Conservation (phyloP, 2,329 filamentous ascomycete species). For the Mollisiaceae sp. region DNA sequence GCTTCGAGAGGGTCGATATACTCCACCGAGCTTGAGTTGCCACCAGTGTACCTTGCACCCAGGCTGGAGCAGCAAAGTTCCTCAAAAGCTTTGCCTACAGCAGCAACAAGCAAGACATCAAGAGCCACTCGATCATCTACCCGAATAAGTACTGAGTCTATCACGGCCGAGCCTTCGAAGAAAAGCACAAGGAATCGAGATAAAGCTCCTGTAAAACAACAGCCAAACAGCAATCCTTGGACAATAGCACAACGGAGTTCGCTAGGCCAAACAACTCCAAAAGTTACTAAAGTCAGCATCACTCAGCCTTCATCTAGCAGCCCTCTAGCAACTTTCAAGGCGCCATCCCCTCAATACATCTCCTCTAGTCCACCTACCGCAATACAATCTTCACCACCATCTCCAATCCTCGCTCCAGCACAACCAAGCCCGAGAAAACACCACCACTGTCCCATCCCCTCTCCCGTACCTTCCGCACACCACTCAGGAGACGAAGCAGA, state of each 20-base stretch:
- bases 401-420: conserved; percentile 8
- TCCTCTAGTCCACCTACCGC: conserved; percentile 18
- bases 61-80: conserved; percentile 20
- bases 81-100: conserved; percentile 10
- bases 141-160: conserved; percentile 15
- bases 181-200: conserved; percentile 6
- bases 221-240: conserved; percentile 29
- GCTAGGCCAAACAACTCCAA: conserved; percentile 16
- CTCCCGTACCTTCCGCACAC: background rate
- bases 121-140: conserved; percentile 12
- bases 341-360: conserved; percentile 2
- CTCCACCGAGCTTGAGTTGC: conserved; percentile 27
- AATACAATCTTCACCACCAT: conserved; percentile 11
- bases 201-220: conserved; percentile 21
- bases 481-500: background rate
- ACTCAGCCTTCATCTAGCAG: background rate
- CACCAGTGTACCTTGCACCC: conserved; percentile 33
- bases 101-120: background rate
- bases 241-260: conserved; percentile 20
- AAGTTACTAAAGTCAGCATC: conserved; percentile 16
- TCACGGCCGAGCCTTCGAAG: conserved; percentile 8
- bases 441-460: background rate
- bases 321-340: conserved; percentile 7
- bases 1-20: conserved; percentile 16
- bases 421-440: background rate